A percentile compares a stretch with the other conserved stretches of the same genome.
Evolutionary conservation across 805 yeast genomes (phyloP).

Genomic region (Lipomyces chichibuensis): DNA sequence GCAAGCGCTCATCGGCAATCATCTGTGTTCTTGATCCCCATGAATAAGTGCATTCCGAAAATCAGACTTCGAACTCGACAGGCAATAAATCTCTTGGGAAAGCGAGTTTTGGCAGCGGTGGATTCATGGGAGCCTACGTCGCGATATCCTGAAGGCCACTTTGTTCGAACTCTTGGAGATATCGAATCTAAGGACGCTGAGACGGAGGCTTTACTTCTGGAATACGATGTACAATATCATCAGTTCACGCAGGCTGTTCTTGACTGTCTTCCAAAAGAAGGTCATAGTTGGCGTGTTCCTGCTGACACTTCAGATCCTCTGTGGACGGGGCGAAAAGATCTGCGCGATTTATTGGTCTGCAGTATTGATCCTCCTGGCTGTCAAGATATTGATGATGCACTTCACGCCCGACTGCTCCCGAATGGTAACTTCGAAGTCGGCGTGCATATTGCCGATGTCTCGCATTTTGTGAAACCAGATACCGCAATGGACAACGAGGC

Average conservation of each 20-base stretch:
- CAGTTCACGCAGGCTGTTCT: constrained; percentile 92
- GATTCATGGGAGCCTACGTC: constrained; percentile 90
- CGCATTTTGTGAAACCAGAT: constrained; percentile 92
- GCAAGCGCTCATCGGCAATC: constrained; percentile 56
- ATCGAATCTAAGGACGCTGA: constrained; percentile 93
- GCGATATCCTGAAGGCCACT: constrained; percentile 91
- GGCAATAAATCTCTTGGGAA: constrained; percentile 77
- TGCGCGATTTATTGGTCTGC: constrained; percentile 87
- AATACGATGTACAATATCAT: constrained; percentile 94
- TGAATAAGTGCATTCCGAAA: constrained; percentile 88
- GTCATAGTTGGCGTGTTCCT: constrained; percentile 91
- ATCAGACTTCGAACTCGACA: constrained; percentile 85
- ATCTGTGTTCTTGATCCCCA: constrained; percentile 74
- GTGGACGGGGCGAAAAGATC: constrained; percentile 64
- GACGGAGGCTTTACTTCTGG: constrained; percentile 89
- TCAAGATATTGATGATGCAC: constrained; percentile 98
- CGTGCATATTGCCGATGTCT: constrained; percentile 98
- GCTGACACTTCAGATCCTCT: constrained; percentile 54
- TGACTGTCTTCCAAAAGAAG: constrained; percentile 90
- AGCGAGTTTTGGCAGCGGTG: constrained; percentile 87
- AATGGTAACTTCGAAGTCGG: constrained; percentile 97
- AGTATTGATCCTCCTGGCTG: constrained; percentile 97
- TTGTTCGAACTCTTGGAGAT: constrained; percentile 84
- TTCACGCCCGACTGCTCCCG: constrained; percentile 81
- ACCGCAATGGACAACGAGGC: constrained; percentile 95